A percentile compares a stretch with the other conserved stretches of the same genome.
phyloP scores from a whole-genome alignment of 2,329 filamentous ascomycete species.

The Fusarium goolgardi region DNA sequence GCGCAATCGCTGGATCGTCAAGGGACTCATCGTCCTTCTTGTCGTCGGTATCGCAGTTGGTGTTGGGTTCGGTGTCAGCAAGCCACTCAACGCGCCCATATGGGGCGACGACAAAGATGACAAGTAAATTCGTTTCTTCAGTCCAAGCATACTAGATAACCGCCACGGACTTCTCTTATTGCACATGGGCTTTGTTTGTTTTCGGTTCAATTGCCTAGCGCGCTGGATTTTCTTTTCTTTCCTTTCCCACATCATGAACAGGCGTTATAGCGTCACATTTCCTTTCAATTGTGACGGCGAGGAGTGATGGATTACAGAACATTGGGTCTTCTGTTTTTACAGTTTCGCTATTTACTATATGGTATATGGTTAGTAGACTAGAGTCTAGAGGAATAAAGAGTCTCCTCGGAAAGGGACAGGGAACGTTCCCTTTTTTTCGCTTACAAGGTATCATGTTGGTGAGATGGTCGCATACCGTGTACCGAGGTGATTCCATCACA shows the following conservation, averaged over 20 bases:
- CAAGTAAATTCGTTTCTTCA: slow-evolving; percentile 23
- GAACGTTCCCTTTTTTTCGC: slow-evolving; percentile 1
- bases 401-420: background rate
- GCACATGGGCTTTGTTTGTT: slow-evolving; percentile 23
- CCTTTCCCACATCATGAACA: slow-evolving; percentile 44
- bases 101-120: slow-evolving; percentile 57
- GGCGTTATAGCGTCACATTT: slow-evolving; percentile 47
- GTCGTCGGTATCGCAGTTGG: slow-evolving; percentile 66
- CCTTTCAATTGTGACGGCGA: slow-evolving; percentile 27
- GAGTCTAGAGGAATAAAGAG: slow-evolving; percentile 38
- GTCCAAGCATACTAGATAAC: slow-evolving; percentile 31
- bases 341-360: slow-evolving; percentile 21
- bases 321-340: slow-evolving; percentile 24
- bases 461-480: background rate
- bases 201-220: slow-evolving; percentile 34
- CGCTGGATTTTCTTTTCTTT: slow-evolving; percentile 36
- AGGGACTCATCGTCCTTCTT: slow-evolving; percentile 58
- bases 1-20: slow-evolving; percentile 65
- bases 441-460: background rate
- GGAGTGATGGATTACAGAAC: slow-evolving; percentile 47
- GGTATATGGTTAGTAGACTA: slow-evolving; percentile 20
- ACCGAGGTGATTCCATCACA: too few relatives aligned
- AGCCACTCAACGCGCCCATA: slow-evolving; percentile 68
- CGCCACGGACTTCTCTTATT: slow-evolving; percentile 20
- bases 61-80: slow-evolving; percentile 71